phyloP scores from a whole-genome alignment of 2,329 filamentous ascomycete genomes.

The Diaporthe citri region DNA sequence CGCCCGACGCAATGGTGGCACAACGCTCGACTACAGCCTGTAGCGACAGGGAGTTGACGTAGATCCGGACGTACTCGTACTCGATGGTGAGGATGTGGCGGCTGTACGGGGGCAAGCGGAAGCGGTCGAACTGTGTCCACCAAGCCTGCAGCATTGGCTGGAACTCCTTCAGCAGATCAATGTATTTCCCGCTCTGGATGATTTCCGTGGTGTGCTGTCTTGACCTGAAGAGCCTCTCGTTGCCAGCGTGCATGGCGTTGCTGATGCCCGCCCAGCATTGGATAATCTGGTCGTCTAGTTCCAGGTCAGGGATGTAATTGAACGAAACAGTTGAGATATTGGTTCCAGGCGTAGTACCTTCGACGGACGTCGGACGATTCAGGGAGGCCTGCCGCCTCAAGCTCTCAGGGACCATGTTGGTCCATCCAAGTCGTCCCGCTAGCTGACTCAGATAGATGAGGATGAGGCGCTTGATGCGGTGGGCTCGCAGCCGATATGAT shows the following conservation, averaged over 20 bases:
- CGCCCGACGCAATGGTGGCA: conserved; percentile 76
- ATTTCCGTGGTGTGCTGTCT: conserved; percentile 89
- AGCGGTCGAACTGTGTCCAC: conserved; percentile 85
- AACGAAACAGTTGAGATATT: conserved; percentile 69
- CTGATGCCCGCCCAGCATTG: conserved; percentile 97
- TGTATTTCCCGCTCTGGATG: conserved; percentile 88
- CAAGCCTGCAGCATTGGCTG: conserved; percentile 83
- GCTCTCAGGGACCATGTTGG: conserved; percentile 87
- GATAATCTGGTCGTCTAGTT: conserved; percentile 77
- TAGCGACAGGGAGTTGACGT: conserved; percentile 92
- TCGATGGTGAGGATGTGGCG: conserved; percentile 89
- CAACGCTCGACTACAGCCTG: conserved; percentile 96
- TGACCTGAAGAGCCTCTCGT: conserved; percentile 88
- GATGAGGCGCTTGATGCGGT: conserved; percentile 86
- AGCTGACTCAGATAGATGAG: conserved; percentile 94
- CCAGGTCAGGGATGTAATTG: conserved; percentile 76
- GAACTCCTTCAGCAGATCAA: conserved; percentile 83
- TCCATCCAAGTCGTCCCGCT: conserved; percentile 92
- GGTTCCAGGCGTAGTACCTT: conserved; percentile 72
- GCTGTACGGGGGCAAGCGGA: conserved; percentile 75
- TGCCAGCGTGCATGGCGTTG: conserved; percentile 90
- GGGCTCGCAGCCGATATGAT: conserved; percentile 80
- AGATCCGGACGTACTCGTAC: conserved; percentile 94
- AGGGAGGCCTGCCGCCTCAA: conserved; percentile 67
- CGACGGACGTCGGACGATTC: conserved; percentile 61